phyloP scores from a whole-genome alignment of 2,329 filamentous ascomycete genomes.

The Sporothrix mexicana region DNA sequence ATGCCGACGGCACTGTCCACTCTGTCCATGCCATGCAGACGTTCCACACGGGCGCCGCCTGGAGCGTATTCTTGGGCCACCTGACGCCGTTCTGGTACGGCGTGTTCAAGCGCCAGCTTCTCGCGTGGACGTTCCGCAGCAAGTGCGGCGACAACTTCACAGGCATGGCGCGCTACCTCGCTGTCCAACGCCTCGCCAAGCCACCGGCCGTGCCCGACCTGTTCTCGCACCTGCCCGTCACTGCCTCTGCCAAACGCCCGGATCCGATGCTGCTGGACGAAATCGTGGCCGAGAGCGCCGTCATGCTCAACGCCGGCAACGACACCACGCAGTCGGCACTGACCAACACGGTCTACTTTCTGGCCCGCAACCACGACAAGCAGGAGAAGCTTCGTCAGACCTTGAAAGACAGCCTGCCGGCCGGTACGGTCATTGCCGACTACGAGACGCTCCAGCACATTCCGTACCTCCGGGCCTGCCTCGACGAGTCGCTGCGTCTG shows the following conservation, averaged over 20 bases:
- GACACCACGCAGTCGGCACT: constrained; percentile 11
- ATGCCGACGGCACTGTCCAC: neutral
- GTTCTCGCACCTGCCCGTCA: neutral
- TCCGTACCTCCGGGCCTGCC: neutral
- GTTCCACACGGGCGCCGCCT: neutral
- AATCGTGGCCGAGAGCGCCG: constrained; percentile 2
- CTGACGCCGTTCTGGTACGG: neutral
- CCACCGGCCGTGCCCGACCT: neutral
- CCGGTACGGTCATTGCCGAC: neutral
- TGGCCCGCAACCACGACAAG: neutral
- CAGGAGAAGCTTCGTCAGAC: neutral
- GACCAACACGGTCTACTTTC: constrained; percentile 1
- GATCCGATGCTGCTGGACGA: neutral
- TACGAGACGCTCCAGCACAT: neutral
- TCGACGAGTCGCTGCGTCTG: neutral
- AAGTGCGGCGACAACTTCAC: neutral
- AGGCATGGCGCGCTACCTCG: constrained; percentile 5
- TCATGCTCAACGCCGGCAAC: constrained; percentile 16
- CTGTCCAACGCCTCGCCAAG: neutral
- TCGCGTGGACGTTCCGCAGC: neutral
- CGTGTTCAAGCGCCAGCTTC: neutral
- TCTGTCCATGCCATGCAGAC: neutral
- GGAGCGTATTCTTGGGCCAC: neutral
- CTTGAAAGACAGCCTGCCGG: neutral
- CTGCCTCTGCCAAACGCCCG: neutral